These are phyloP conservation scores for Pichia scutulata DNA, from an alignment of 805 yeast genomes.

Conservation along the genomic window DNA sequence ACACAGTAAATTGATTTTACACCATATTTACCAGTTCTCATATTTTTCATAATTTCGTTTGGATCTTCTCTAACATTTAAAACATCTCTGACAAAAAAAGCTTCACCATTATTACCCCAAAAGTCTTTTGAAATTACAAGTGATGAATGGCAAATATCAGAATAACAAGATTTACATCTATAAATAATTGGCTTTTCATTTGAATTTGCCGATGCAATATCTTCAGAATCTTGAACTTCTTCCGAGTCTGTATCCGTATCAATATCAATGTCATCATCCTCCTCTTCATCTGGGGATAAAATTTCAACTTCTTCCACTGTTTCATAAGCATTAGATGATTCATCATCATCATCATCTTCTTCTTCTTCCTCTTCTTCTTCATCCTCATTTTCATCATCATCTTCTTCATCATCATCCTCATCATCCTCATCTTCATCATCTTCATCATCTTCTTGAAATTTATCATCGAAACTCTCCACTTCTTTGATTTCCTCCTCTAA, in stretches of 20 bases:
- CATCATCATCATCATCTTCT: background rate
- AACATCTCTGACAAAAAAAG: slow-evolving; percentile 26
- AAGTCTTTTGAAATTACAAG: slow-evolving; percentile 28
- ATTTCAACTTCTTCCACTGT: background rate
- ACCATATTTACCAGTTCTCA: slow-evolving; percentile 29
- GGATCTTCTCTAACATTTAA: slow-evolving; percentile 19
- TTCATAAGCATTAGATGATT: background rate
- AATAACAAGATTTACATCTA: slow-evolving; percentile 28
- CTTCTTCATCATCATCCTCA: background rate
- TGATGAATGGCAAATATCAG: slow-evolving; percentile 25
- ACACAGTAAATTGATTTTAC: slow-evolving; percentile 24
- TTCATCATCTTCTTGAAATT: background rate
- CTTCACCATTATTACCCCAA: slow-evolving; percentile 28
- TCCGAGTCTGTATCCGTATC: background rate
- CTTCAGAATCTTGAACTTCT: background rate
- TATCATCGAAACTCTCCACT: too few species aligned
- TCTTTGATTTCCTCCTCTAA: too few species aligned
- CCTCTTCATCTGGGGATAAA: background rate
- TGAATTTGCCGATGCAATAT: background rate
- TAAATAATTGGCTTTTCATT: slow-evolving; percentile 11
- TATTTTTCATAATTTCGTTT: slow-evolving; percentile 19
- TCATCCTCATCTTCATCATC: background rate
- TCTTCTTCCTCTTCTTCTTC: background rate
- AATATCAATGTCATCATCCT: background rate
- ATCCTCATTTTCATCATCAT: background rate